These are phyloP conservation scores for Trichophyton mentagrophytes DNA, from an alignment of 2,329 filamentous ascomycete species.

Conservation along the genomic window DNA sequence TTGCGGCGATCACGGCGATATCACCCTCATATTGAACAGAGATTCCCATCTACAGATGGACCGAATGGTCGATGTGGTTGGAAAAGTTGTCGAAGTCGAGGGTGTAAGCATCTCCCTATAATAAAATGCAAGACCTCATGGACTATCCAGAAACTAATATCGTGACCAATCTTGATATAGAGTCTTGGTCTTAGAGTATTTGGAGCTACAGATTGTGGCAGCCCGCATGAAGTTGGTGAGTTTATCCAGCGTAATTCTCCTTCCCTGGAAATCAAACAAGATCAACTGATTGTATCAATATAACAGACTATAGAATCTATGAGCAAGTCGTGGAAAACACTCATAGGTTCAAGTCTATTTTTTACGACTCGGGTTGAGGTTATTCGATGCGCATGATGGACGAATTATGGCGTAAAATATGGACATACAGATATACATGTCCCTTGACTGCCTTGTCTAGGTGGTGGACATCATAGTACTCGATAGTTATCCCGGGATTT, in stretches of 20 bases:
- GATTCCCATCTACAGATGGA: constrained; percentile 34
- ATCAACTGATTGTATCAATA: constrained; percentile 1
- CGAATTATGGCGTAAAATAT: background rate
- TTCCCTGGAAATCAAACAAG: background rate
- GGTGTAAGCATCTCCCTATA: constrained; percentile 18
- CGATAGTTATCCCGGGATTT: no score
- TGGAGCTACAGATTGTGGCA: constrained; percentile 32
- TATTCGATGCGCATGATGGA: background rate
- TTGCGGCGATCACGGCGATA: constrained; percentile 52
- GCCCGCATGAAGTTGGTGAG: constrained; percentile 29
- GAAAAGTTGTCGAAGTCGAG: constrained; percentile 34
- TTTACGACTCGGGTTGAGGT: constrained; percentile 41
- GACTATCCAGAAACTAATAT: background rate
- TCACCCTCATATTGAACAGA: constrained; percentile 61
- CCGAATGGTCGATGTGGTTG: constrained; percentile 35
- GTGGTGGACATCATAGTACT: no score
- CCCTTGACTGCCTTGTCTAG: no score
- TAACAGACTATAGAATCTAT: constrained; percentile 58
- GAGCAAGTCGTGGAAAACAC: constrained; percentile 75
- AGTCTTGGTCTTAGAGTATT: constrained; percentile 31
- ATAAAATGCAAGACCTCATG: background rate
- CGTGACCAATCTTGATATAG: constrained; percentile 12
- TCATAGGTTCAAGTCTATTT: constrained; percentile 68
- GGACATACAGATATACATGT: no score
- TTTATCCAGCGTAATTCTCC: constrained; percentile 2